Conservation (phyloP, 2,329 filamentous ascomycete species). For the Helotiales sp. region DNA sequence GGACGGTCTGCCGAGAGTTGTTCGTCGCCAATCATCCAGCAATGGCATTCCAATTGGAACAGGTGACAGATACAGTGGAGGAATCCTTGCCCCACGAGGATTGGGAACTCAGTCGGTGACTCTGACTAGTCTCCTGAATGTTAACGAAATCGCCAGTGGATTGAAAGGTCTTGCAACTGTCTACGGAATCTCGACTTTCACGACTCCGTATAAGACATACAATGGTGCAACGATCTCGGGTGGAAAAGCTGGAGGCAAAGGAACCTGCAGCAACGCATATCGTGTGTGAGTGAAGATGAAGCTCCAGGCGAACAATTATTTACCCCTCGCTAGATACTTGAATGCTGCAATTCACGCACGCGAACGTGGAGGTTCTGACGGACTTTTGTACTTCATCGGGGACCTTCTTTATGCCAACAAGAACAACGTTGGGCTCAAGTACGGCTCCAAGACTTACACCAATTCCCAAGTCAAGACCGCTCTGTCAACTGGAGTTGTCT, state of each 20-base stretch:
- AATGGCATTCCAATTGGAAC: constrained; percentile 47
- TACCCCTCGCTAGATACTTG: constrained; percentile 43
- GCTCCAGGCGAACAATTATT: neutral
- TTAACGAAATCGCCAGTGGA: constrained; percentile 49
- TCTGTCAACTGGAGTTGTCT: constrained; percentile 58
- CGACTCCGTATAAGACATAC: constrained; percentile 50
- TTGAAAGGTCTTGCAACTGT: constrained; percentile 48
- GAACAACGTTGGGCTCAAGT: constrained; percentile 54
- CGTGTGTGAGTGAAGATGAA: constrained; percentile 45
- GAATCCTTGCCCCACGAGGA: constrained; percentile 48
- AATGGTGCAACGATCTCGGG: constrained; percentile 48
- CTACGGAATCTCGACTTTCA: constrained; percentile 48
- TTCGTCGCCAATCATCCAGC: constrained; percentile 28
- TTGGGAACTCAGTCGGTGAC: constrained; percentile 47
- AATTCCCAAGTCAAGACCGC: constrained; percentile 56
- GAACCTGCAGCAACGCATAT: constrained; percentile 49
- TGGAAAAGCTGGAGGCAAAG: constrained; percentile 51
- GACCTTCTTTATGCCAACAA: constrained; percentile 60
- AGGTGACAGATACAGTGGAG: constrained; percentile 50
- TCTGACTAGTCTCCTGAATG: constrained; percentile 49
- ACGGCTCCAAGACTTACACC: constrained; percentile 57
- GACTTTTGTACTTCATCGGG: constrained; percentile 61
- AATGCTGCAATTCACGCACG: constrained; percentile 61
- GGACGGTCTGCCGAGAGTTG: constrained; percentile 27
- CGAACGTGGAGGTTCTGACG: constrained; percentile 61